Base-by-base conservation (phyloP, 2,329 filamentous ascomycete species). In the Cladosporium sp. region DNA sequence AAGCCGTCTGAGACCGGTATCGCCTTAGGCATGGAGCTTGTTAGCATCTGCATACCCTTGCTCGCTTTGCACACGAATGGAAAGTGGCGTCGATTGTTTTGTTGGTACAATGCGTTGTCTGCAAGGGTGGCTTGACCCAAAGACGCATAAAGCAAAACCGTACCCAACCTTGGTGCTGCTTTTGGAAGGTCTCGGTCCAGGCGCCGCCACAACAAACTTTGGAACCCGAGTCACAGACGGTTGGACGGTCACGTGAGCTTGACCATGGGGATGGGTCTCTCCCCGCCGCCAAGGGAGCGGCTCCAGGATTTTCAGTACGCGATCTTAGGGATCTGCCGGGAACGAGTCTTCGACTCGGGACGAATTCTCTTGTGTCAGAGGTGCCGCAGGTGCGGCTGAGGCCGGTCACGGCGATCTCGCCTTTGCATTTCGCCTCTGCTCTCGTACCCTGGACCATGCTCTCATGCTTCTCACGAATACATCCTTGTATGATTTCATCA, bases 101-200 rank as follows among this genome's bases (percentile, higher is more conserved):
- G 28, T 18, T 39, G 32, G 34, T 21, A 58, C 56, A 58, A 43
- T 51, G 58, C 43, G n/a, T 60, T 60, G 43, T 60, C 10, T 2
- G 5, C 39, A 34, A 51, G n/a, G 16, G 58, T 11, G 58, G 58
- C 58, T 21, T 21, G n/a, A 28, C 43, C 34, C 28, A 21, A 8
- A 13, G 18, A 23, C 26, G 21, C 28, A 60, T 23, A 32, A 23
- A 36, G 46, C 43, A 30, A 60, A 34, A 2, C 30, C 4, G 3
- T 30, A n/a, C 25, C 10, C 36, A 58, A 60, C 58, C 30, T 48
- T 60, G 58, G n/a, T 46, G 13, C 58, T 46, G 58, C 43, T 49
- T 60, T 60, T 14, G 58, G 58, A 28, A 48, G 23, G 28, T 60
- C 21, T 48, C 13, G 43, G 39, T 23, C 46, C 39, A 32, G 58